phyloP scores from a whole-genome alignment of 352 stramenopile species.

The Phytopythium montanum region DNA sequence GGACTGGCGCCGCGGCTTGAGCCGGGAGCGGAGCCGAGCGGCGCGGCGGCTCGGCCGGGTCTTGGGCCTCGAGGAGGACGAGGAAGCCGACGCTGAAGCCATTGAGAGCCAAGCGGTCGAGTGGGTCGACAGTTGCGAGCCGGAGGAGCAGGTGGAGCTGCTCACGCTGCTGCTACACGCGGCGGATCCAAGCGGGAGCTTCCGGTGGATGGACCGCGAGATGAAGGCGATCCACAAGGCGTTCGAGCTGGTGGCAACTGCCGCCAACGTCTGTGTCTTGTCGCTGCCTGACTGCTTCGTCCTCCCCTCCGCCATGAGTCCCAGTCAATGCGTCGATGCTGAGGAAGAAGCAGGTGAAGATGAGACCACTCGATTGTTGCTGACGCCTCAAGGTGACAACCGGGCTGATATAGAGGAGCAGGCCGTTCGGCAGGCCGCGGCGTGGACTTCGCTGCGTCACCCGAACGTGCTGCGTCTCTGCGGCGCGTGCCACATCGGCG shows the following conservation, averaged over 20 bases:
- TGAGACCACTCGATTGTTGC: background rate
- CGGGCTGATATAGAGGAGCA: background rate
- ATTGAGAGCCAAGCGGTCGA: background rate
- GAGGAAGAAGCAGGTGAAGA: background rate
- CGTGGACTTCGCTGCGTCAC: background rate
- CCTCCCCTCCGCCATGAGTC: background rate
- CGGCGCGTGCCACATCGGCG: background rate
- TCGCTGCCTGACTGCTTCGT: background rate
- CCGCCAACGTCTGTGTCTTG: background rate
- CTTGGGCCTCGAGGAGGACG: background rate
- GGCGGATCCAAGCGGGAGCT: background rate
- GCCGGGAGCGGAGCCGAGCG: background rate
- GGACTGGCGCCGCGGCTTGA: background rate
- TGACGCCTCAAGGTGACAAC: background rate
- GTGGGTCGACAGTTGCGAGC: background rate
- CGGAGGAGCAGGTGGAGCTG: background rate
- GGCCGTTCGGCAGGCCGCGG: background rate
- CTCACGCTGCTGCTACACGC: background rate
- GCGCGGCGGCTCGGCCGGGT: background rate
- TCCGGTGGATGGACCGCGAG: background rate
- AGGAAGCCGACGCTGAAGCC: background rate
- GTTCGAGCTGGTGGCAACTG: background rate
- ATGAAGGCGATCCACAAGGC: background rate
- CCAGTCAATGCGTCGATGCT: background rate
- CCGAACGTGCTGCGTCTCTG: background rate